These are phyloP conservation scores for Sungouiella blattae DNA, from an alignment of 805 yeast genomes.

Conservation along the genomic window DNA sequence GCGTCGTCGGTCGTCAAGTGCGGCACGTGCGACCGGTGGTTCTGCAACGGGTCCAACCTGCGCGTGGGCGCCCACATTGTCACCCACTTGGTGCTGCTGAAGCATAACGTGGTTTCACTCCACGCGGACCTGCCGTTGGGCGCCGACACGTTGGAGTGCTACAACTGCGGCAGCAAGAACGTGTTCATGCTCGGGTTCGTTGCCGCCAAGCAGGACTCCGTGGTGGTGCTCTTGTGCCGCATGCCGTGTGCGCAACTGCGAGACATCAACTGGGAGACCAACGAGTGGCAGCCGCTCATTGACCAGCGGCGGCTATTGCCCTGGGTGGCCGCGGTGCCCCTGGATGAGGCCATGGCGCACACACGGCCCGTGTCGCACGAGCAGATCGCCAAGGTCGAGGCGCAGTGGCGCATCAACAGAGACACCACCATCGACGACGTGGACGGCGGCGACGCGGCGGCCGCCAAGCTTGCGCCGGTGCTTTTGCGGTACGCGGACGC, in stretches of 20 bases:
- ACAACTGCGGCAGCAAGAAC: slow-evolving; percentile 81
- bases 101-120: slow-evolving; percentile 68
- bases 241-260: slow-evolving; percentile 80
- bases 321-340: slow-evolving; percentile 77
- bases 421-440: slow-evolving; percentile 70
- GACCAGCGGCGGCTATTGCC: slow-evolving; percentile 73
- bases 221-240: slow-evolving; percentile 83
- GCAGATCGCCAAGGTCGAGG: slow-evolving; percentile 71
- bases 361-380: slow-evolving; percentile 56
- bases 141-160: slow-evolving; percentile 84
- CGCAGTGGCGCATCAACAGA: slow-evolving; percentile 73
- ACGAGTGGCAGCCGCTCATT: slow-evolving; percentile 82
- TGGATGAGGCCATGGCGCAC: slow-evolving; percentile 56
- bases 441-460: slow-evolving; percentile 29
- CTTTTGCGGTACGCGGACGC: slow-evolving; percentile 78
- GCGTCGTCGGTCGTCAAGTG: slow-evolving; percentile 72
- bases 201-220: slow-evolving; percentile 79
- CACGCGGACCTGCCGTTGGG: slow-evolving; percentile 83
- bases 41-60: slow-evolving; percentile 69
- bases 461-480: slow-evolving; percentile 64
- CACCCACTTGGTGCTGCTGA: slow-evolving; percentile 76
- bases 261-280: slow-evolving; percentile 81
- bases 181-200: slow-evolving; percentile 81
- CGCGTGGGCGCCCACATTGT: slow-evolving; percentile 75
- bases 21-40: slow-evolving; percentile 77